Conservation (phyloP, 768 basidiomycete species). For the Podaxis mareebaensis region DNA sequence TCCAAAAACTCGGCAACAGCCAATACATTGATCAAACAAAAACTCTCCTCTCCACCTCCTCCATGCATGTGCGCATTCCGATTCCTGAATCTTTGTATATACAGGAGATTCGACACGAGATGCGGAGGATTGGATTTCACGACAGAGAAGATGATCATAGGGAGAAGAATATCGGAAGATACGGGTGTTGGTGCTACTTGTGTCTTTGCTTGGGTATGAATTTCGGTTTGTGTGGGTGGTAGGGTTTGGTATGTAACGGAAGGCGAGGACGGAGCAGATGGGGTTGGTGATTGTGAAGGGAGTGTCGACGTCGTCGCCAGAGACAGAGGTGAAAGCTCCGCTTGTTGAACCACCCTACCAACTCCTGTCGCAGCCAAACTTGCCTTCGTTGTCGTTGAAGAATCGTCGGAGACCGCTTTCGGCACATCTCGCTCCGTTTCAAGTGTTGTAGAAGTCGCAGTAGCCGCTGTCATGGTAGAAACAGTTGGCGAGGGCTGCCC, state of each 20-base stretch:
- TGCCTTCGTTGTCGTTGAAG: neutral
- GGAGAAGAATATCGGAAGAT: conserved; percentile 88
- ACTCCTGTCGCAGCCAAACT: neutral
- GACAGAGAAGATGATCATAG: conserved; percentile 90
- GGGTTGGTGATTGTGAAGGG: conserved; percentile 10
- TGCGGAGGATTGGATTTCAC: conserved; percentile 90
- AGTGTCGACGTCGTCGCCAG: conserved; percentile 3
- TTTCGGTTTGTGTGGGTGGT: neutral
- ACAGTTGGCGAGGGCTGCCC: neutral
- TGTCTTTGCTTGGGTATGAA: neutral
- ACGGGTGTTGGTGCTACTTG: conserved; percentile 50
- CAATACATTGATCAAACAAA: conserved; percentile 92
- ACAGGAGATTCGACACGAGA: conserved; percentile 70
- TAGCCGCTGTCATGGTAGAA: neutral
- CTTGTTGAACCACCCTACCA: too few relatives aligned
- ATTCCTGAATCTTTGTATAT: conserved; percentile 61
- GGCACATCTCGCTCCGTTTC: neutral
- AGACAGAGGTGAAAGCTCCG: conserved; percentile 10
- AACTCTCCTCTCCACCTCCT: conserved; percentile 82
- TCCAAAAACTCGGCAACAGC: conserved; percentile 96
- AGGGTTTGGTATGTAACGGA: neutral
- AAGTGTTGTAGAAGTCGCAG: neutral
- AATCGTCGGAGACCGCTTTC: neutral
- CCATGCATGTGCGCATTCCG: conserved; percentile 27
- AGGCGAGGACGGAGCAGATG: neutral